Percentiles rank a stretch among this genome's conserved stretches.
phyloP scores from a whole-genome alignment of 345 rosid genomes.

The Noccaea bulbosa region DNA sequence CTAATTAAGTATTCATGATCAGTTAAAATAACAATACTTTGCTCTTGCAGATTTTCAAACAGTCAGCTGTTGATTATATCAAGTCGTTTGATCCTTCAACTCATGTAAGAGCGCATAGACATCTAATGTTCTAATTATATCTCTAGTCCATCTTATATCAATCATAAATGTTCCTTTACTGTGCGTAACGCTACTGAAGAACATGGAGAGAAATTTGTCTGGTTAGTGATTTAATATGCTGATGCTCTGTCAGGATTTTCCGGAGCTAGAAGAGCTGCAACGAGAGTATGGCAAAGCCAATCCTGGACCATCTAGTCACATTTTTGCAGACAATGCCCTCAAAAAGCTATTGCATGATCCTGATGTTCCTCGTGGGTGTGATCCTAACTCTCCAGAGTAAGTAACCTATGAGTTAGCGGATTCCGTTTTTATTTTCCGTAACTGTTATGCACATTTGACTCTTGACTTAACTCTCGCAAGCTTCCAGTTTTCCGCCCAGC shows the following conservation, averaged over 20 bases:
- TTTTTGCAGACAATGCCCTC: slow-evolving; percentile 49
- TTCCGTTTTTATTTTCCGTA: slow-evolving; percentile 12
- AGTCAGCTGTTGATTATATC: slow-evolving; percentile 66
- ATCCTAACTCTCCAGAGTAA: slow-evolving; percentile 78
- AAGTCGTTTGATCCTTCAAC: slow-evolving; percentile 75
- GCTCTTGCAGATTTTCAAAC: slow-evolving; percentile 74
- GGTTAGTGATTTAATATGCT: slow-evolving; percentile 17
- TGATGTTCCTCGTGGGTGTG: slow-evolving; percentile 75
- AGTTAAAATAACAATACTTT: slow-evolving; percentile 20
- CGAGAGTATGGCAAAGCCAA: slow-evolving; percentile 60
- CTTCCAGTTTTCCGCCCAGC: slow-evolving; percentile 23
- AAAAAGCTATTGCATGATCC: slow-evolving; percentile 79
- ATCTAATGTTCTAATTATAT: slow-evolving; percentile 2
- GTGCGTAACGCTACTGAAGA: slow-evolving; percentile 24
- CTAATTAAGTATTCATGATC: slow-evolving; percentile 13
- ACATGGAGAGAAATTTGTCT: slow-evolving; percentile 7
- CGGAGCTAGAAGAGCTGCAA: slow-evolving; percentile 71
- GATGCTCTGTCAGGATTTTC: slow-evolving; percentile 60
- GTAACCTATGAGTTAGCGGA: slow-evolving; percentile 36
- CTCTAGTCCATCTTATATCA: slow-evolving; percentile 13
- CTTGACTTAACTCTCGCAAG: slow-evolving; percentile 10
- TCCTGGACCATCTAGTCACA: slow-evolving; percentile 52
- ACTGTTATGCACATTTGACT: slow-evolving; percentile 19
- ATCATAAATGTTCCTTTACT: slow-evolving; percentile 11
- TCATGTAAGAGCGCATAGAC: slow-evolving; percentile 60